Percentiles rank a stretch among this genome's conserved stretches.
Evolutionary conservation across 1,284 basidiomycete species (phyloP).

Genomic region (Fomitopsis betulina): DNA sequence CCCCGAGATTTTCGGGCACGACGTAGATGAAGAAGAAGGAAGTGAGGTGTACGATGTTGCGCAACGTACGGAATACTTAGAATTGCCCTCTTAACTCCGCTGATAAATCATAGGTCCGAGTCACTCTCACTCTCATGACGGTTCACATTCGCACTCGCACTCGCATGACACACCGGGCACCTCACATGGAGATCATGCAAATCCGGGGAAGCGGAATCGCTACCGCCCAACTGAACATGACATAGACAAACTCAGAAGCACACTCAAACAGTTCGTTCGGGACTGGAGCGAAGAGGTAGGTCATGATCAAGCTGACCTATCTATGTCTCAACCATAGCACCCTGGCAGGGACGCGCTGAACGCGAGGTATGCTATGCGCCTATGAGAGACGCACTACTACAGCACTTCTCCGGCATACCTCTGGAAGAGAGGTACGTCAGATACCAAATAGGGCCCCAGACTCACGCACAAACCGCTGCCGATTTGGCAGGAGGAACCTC

Average conservation of each 20-base stretch:
- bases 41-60: not conserved
- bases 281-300: slow-evolving; percentile 77
- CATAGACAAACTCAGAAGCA: slow-evolving; percentile 86
- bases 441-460: too few species aligned
- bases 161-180: slow-evolving; percentile 24
- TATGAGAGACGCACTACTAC: slow-evolving; percentile 69
- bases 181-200: slow-evolving; percentile 14
- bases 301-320: not conserved
- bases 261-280: slow-evolving; percentile 85
- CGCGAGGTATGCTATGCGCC: slow-evolving; percentile 77
- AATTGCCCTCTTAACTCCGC: not conserved
- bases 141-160: slow-evolving; percentile 24
- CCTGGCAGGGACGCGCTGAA: slow-evolving; percentile 72
- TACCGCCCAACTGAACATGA: slow-evolving; percentile 63
- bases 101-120: not conserved
- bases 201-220: slow-evolving; percentile 21
- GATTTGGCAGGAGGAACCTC: slow-evolving; percentile 46
- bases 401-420: slow-evolving; percentile 53
- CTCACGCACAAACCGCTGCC: too few species aligned
- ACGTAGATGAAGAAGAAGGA: slow-evolving; percentile 25
- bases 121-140: slow-evolving; percentile 16
- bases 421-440: slow-evolving; percentile 43
- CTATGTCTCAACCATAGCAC: not conserved
- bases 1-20: slow-evolving; percentile 70
- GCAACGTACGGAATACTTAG: not conserved